Base-by-base conservation (phyloP, 179 eudicot genomes). In the Corrigiola litoralis region DNA sequence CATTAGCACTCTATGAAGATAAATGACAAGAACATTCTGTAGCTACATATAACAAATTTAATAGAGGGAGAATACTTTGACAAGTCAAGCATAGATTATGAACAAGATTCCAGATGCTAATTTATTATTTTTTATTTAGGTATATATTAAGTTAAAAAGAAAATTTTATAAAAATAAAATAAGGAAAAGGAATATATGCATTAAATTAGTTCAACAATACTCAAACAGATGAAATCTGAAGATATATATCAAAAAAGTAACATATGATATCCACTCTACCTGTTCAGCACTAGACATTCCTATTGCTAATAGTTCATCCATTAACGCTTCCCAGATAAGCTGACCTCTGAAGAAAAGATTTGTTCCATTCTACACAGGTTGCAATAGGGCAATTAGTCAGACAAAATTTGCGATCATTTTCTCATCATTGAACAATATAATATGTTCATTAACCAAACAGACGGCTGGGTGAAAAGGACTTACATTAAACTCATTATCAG, bases 271-370 rank as follows among this genome's bases (percentile, higher is more conserved):
- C 2, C 20, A 38, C 4, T 23, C 12, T 78, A 89, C 98, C 88
- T 87, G 84, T 69, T 58, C 66, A 65, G 95, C 87, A 67, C 66
- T 79, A 40, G 88, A 74, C 80, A 92, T 77, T 75, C 96, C 96
- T 50, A 74, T 54, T 36, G 88, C 77, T 68, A 84, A 71, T 60
- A 92, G 85, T 69, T 92, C 88, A 53, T 81, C 85, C 81, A 89
- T 79, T 23, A 82, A 25, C 67, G 95, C 86, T 63, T 87, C 87
- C 95, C 95, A 92, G 53, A 92, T 89, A 53, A 76, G 85, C 73
- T 84, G 92, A 68, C 98, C 98, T 76, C 96, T 80, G 75, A 89
- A 92, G 80, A 80, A 85, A 61, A 89, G 85, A 66, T 73, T 41
- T 32, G 89, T 85, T 60, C 85, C 92, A 80, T 83, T 87, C 98